Evolutionary conservation across 2,329 filamentous ascomycete genomes (phyloP), one percentile per base, ranked within the genome.

Genomic region (Chrysosporium queenslandicum): DNA sequence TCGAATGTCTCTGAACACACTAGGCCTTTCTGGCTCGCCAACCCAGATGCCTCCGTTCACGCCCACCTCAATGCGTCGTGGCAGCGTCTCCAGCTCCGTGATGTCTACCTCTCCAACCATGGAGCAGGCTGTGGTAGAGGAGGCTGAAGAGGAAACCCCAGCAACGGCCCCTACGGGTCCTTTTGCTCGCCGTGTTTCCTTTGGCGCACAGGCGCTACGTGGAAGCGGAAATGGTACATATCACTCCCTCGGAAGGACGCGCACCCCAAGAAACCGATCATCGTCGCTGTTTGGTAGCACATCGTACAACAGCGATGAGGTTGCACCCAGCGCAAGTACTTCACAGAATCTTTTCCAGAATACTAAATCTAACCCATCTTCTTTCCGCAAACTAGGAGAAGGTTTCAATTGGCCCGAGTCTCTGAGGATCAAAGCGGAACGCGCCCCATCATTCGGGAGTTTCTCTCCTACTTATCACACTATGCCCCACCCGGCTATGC

Each of bases 321-420:
- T 58, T 52, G 53, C 58, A 56, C 60, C 62, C 60, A 58, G 58
- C 64, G 63, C 68, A 69, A 68, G 64, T 69, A 66, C 61, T 60
- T 56, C 59, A 56, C 63, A 64, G 58, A 59, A 58, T 56, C 59
- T 61, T 59, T 56, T 62, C 57, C 59, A 64, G 60, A 66, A 39
- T 45, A 64, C 67, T 60, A 68, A 56, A 63, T 70, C 68, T 71
- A 69, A 71, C 67, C 58, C 56, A 72, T 72, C 64, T 66, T 73
- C 71, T 65, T 66, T 21, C 27, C 66, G 64, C 62, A 59, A 56
- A 58, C 72, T 80, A 90, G 86, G 87, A 77, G 88, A 92, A 78
- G 87, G 87, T 69, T 95, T 94, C 79, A 94, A 94, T 73, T 95
- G 91, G 86, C 87, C 88, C 66, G 91, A 96, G 75, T 90, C 94